Percentiles rank a stretch among this genome's conserved stretches.
Conservation (phyloP, 495 filamentous ascomycete species). For the Hypoxylon perforatum region DNA sequence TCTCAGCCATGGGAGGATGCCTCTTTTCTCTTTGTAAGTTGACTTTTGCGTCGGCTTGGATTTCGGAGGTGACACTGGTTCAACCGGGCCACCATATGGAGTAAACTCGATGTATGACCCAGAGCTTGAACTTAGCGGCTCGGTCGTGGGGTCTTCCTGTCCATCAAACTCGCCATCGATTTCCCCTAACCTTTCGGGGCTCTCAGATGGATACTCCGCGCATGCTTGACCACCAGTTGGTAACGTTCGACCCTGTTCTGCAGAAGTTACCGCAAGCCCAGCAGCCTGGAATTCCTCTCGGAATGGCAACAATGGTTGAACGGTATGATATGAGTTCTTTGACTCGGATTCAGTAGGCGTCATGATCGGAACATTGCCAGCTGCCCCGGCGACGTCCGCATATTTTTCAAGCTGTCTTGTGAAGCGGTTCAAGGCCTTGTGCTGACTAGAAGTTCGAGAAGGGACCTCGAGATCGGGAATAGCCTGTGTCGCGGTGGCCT, state of each 20-base stretch:
- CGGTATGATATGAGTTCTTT: conserved; percentile 53
- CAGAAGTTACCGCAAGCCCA: conserved; percentile 62
- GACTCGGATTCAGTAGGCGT: conserved; percentile 47
- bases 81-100: conserved; percentile 24
- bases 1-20: conserved; percentile 41
- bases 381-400: conserved; percentile 41
- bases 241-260: conserved; percentile 49
- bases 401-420: conserved; percentile 56
- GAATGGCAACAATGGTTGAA: conserved; percentile 58
- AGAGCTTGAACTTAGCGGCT: conserved; percentile 28
- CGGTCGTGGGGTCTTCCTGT: conserved; percentile 12
- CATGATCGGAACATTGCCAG: conserved; percentile 42
- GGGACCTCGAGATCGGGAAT: conserved; percentile 11
- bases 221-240: not conserved
- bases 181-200: conserved; percentile 2
- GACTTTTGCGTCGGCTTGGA: conserved; percentile 21
- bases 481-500: conserved; percentile 8
- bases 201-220: conserved; percentile 10
- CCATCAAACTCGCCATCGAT: conserved; percentile 18
- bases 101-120: conserved; percentile 47
- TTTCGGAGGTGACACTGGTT: conserved; percentile 21
- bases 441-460: conserved; percentile 52
- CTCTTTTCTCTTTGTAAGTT: conserved; percentile 22
- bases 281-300: conserved; percentile 56
- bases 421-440: conserved; percentile 52